Evolutionary conservation across 2,329 filamentous ascomycete species (phyloP).

Genomic region (Paramyrothecium sp.): DNA sequence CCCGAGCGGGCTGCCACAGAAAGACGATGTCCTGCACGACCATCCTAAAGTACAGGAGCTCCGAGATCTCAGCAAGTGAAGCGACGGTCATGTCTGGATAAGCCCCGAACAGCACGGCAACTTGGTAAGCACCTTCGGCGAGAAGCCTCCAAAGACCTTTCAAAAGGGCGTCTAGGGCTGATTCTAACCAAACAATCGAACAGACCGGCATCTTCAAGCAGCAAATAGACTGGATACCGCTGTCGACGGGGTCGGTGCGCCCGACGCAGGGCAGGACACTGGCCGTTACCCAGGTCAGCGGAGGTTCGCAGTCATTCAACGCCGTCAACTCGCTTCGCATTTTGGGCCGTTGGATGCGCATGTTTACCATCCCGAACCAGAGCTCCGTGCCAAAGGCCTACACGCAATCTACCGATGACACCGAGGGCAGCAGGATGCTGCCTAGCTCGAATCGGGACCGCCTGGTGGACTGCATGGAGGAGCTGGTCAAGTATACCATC

Average conservation of each 20-base stretch:
- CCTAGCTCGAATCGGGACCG: constrained; percentile 57
- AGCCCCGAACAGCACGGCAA: constrained; percentile 68
- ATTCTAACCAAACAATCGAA: too few species aligned
- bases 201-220: constrained; percentile 68
- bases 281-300: constrained; percentile 60
- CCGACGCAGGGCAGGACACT: constrained; percentile 66
- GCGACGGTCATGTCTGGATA: constrained; percentile 65
- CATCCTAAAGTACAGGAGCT: constrained; percentile 64
- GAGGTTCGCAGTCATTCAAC: constrained; percentile 67
- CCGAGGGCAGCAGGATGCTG: constrained; percentile 50
- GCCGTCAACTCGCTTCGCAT: constrained; percentile 64
- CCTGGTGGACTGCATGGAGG: constrained; percentile 67
- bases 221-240: constrained; percentile 69
- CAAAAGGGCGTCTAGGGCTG: too few species aligned
- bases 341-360: constrained; percentile 68
- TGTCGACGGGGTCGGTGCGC: constrained; percentile 59
- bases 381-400: constrained; percentile 63
- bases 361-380: constrained; percentile 68
- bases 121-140: constrained; percentile 45
- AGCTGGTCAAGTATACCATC: constrained; percentile 68
- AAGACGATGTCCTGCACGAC: constrained; percentile 56
- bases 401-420: constrained; percentile 52
- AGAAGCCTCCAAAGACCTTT: too few species aligned
- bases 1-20: constrained; percentile 57
- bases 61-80: constrained; percentile 59